Evolutionary conservation across 176 grass and related monocot genomes (phyloP), one percentile per base, ranked within the genome.

Genomic region (Microstegium vimineum): DNA sequence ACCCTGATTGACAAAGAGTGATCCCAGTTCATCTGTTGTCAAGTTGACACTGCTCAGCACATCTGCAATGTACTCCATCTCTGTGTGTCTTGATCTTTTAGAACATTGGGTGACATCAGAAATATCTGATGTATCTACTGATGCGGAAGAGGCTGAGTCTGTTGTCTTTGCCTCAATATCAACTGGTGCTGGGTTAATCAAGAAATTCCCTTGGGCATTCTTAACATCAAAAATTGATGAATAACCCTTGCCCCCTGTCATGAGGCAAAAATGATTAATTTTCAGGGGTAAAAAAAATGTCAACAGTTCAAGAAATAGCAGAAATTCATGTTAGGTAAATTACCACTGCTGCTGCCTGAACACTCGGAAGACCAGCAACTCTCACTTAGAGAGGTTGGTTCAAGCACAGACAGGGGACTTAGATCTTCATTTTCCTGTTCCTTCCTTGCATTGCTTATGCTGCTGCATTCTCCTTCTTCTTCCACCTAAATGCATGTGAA

Each of bases 371-470:
- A 90, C 56, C 59, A 83, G 71, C 69, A 98, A 66, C 88, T 98
- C 75, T 93, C 92, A 37, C 74, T 86, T 65, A 77, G 63, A 82
- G 85, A 87, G 27, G 74, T 80, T 47, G 85, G 77, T 74, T 90
- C 90, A 62, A 97, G 86, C 38, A 94, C 77, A 56, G 92, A 94
- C 33, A 92, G 74, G 1, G 86, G 92, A 76, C 92, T 94, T 59
- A 69, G 42, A 45, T 94, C 86, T 60, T 91, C 76, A 69, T 81
- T 59, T 33, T 84, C 86, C 38, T 65, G 65, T 35, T 82, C 81
- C 82, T 87, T 81, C 42, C 38, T 60, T 43, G 32, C 52, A 74
- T 92, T 68, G 25, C 65, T 93, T 56, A 30, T 78, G 31, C 73
- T 89, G 56, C 82, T 91, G 49, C 66, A 84, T 37, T 94, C 90